These are phyloP conservation scores for Caryopteris hybrid DNA, from an alignment of 305 asterid genomes.

Conservation along the genomic window DNA sequence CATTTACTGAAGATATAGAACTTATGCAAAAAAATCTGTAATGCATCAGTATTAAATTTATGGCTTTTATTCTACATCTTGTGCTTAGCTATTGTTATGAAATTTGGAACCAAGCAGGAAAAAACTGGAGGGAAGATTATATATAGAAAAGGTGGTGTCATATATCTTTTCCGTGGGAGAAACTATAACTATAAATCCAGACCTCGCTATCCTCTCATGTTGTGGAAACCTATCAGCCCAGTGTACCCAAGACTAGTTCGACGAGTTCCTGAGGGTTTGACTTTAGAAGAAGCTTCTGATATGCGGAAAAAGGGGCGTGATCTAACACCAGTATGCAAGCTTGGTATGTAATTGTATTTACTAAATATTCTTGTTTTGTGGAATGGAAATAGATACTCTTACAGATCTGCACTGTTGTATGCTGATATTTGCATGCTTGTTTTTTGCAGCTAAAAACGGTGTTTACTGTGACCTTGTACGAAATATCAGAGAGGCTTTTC, in stretches of 20 bases:
- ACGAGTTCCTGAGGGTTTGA: slow-evolving; percentile 75
- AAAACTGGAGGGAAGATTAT: slow-evolving; percentile 89
- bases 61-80: background rate
- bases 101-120: slow-evolving; percentile 44
- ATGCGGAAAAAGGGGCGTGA: slow-evolving; percentile 77
- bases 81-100: slow-evolving; percentile 10
- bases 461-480: slow-evolving; percentile 69
- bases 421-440: slow-evolving; percentile 19
- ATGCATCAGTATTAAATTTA: background rate
- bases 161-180: slow-evolving; percentile 88
- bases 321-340: slow-evolving; percentile 78
- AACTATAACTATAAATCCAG: slow-evolving; percentile 73
- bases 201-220: slow-evolving; percentile 78
- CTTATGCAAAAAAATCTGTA: no score
- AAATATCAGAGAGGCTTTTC: slow-evolving; percentile 82
- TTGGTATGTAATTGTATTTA: slow-evolving; percentile 40
- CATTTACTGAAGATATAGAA: background rate
- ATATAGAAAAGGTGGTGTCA: slow-evolving; percentile 62
- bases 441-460: slow-evolving; percentile 80
- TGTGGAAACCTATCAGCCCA: slow-evolving; percentile 86
- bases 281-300: slow-evolving; percentile 69
- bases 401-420: background rate
- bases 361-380: slow-evolving; percentile 6
- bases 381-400: slow-evolving; percentile 8
- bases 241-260: slow-evolving; percentile 79